Evolutionary conservation across 345 rosid genomes (phyloP).

Genomic region (Citrus inodora): DNA sequence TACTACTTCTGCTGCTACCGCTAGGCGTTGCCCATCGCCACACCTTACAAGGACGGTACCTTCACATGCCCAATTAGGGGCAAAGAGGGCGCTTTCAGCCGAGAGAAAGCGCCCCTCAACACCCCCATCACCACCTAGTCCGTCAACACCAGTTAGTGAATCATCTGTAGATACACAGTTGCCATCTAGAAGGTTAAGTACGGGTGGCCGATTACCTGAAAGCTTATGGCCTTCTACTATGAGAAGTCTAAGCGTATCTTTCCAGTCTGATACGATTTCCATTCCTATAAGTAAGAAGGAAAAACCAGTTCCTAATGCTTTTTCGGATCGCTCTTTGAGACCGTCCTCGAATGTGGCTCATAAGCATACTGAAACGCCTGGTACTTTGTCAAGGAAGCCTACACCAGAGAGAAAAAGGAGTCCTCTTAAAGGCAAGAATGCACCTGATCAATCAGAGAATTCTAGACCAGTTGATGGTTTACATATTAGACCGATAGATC

Average conservation of each 20-base stretch:
- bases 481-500: slow-evolving; percentile 73
- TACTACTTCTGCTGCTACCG: slow-evolving; percentile 32
- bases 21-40: slow-evolving; percentile 76
- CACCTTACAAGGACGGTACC: slow-evolving; percentile 49
- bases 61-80: slow-evolving; percentile 44
- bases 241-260: slow-evolving; percentile 94
- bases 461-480: slow-evolving; percentile 76
- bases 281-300: slow-evolving; percentile 82
- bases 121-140: slow-evolving; percentile 60
- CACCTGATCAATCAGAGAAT: slow-evolving; percentile 84
- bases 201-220: slow-evolving; percentile 71
- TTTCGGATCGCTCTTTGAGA: slow-evolving; percentile 72
- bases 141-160: slow-evolving; percentile 73
- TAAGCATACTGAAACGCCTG: slow-evolving; percentile 54
- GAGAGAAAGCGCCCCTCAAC: slow-evolving; percentile 89
- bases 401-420: slow-evolving; percentile 79
- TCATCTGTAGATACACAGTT: slow-evolving; percentile 46
- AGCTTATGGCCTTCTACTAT: slow-evolving; percentile 99
- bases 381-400: slow-evolving; percentile 52
- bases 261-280: slow-evolving; percentile 87
- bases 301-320: slow-evolving; percentile 51
- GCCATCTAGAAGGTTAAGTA: slow-evolving; percentile 59
- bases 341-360: slow-evolving; percentile 83
- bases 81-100: slow-evolving; percentile 78
- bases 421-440: slow-evolving; percentile 79